Conservation (phyloP, 371 early-diverging fungal genomes). For the Rhizopus microsporus region DNA sequence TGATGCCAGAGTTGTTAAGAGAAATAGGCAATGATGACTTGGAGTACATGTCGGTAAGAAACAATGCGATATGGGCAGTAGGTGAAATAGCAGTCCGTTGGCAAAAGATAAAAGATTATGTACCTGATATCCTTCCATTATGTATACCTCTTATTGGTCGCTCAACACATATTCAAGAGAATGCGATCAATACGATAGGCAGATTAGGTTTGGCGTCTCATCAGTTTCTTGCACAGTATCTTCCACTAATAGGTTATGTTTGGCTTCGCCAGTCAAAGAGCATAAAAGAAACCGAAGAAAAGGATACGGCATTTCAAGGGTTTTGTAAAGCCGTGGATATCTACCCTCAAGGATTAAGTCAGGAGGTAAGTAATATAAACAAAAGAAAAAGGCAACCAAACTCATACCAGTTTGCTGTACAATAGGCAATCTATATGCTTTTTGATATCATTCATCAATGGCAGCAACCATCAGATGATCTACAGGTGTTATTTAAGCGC, state of each 20-base stretch:
- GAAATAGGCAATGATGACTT: conserved; percentile 68
- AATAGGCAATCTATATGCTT: conserved; percentile 64
- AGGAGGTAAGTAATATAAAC: conserved; percentile 24
- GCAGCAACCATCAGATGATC: conserved; percentile 61
- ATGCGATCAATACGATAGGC: conserved; percentile 90
- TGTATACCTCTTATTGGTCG: conserved; percentile 69
- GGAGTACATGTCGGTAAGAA: conserved; percentile 69
- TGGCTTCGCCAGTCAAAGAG: conserved; percentile 69
- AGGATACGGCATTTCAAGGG: conserved; percentile 90
- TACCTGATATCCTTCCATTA: conserved; percentile 68
- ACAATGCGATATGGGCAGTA: conserved; percentile 95
- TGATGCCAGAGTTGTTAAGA: conserved; percentile 76
- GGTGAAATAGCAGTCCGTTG: conserved; percentile 91
- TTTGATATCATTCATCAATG: conserved; percentile 71
- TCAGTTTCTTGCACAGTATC: conserved; percentile 63
- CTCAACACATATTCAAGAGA: conserved; percentile 68
- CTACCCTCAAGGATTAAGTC: conserved; percentile 78
- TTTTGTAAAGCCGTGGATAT: conserved; percentile 78
- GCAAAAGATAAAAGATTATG: conserved; percentile 64
- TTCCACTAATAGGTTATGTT: conserved; percentile 65
- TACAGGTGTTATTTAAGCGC: conserved; percentile 63
- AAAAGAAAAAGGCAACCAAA: background rate
- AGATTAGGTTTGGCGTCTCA: conserved; percentile 84
- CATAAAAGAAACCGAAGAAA: conserved; percentile 87
- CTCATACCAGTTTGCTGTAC: background rate